phyloP scores from a whole-genome alignment of 116 monocot genomes.

The Thalassia testudinum region DNA sequence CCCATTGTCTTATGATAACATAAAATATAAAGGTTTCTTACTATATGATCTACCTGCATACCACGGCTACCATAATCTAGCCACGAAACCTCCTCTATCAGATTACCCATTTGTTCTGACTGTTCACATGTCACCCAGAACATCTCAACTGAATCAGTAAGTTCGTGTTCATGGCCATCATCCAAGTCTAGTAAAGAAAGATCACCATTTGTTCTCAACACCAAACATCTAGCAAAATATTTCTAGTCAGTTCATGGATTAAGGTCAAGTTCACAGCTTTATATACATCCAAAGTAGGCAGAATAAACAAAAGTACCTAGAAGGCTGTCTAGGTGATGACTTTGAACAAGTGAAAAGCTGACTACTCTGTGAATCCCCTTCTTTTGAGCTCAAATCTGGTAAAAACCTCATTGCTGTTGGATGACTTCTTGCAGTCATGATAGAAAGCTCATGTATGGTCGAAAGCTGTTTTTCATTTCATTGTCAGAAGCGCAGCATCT shows the following conservation, averaged over 20 bases:
- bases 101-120: conserved; percentile 79
- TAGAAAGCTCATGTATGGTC: conserved; percentile 95
- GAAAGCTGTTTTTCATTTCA: conserved; percentile 84
- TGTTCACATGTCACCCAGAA: conserved; percentile 96
- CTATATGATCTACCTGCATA: conserved; percentile 58
- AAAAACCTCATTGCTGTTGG: conserved; percentile 92
- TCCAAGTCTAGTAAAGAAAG: conserved; percentile 97
- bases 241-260: conserved; percentile 1
- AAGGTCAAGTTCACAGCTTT: background rate
- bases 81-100: conserved; percentile 99
- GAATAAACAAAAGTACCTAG: conserved; percentile 33
- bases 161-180: conserved; percentile 87
- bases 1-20: background rate
- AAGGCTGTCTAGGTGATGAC: conserved; percentile 41
- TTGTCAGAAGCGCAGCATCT: background rate
- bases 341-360: conserved; percentile 15
- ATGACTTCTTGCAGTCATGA: conserved; percentile 93
- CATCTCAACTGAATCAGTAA: conserved; percentile 79
- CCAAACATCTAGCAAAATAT: conserved; percentile 55
- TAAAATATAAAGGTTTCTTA: background rate
- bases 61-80: conserved; percentile 94
- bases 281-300: background rate
- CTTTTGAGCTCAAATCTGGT: conserved; percentile 35
- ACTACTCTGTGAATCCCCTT: conserved; percentile 18
- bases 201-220: conserved; percentile 89